Evolutionary conservation across 495 filamentous ascomycete genomes (phyloP).

Genomic region (Aspergillus olivimuriae): DNA sequence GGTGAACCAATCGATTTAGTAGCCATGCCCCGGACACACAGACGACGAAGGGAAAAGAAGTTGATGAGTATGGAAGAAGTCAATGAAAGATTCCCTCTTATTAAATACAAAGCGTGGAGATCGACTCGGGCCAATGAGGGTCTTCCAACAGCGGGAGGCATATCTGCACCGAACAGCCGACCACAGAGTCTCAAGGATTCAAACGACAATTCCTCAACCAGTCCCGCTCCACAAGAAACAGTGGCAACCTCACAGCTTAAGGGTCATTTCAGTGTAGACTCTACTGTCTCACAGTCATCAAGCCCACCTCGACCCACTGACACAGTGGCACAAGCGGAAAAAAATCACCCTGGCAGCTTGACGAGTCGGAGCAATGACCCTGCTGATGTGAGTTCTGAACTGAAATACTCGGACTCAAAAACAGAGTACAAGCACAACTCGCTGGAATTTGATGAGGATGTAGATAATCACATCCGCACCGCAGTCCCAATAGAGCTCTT

Average conservation of each 20-base stretch:
- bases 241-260: constrained; percentile 9
- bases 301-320: constrained; percentile 9
- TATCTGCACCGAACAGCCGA: constrained; percentile 55
- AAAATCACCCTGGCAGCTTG: constrained; percentile 11
- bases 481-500: constrained; percentile 78
- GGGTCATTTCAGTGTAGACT: constrained; percentile 15
- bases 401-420: neutral
- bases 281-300: constrained; percentile 11
- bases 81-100: constrained; percentile 90
- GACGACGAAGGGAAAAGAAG: constrained; percentile 89
- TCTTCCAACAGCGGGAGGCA: constrained; percentile 75
- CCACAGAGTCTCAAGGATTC: constrained; percentile 22
- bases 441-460: constrained; percentile 63
- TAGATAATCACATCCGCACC: constrained; percentile 80
- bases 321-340: constrained; percentile 9
- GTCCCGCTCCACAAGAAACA: constrained; percentile 2
- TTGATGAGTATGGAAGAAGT: constrained; percentile 99
- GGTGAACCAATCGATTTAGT: constrained; percentile 79
- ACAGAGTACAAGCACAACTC: constrained; percentile 15
- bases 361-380: constrained; percentile 5
- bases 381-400: neutral
- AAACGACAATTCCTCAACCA: constrained; percentile 2
- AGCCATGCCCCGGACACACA: constrained; percentile 70
- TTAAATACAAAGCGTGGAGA: constrained; percentile 95
- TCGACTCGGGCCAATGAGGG: constrained; percentile 76